Evolutionary conservation across 805 yeast species (phyloP).

Genomic region (Candida piceae): DNA sequence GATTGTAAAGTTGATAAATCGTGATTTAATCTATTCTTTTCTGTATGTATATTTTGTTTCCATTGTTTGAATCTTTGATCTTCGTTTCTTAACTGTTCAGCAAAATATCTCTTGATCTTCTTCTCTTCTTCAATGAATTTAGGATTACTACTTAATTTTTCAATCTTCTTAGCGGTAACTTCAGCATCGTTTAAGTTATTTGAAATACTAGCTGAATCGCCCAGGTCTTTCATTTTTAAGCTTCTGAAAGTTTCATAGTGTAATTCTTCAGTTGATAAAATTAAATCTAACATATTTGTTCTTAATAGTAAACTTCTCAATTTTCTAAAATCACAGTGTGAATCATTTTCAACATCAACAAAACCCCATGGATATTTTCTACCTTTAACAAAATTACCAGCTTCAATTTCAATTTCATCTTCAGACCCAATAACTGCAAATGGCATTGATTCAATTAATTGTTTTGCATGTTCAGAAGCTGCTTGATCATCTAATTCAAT

Average conservation of each 20-base stretch:
- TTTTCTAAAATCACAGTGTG: slow-evolving; percentile 80
- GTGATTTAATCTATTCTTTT: slow-evolving; percentile 88
- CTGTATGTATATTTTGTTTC: slow-evolving; percentile 95
- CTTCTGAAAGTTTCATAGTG: slow-evolving; percentile 81
- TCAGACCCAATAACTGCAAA: slow-evolving; percentile 80
- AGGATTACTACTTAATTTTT: slow-evolving; percentile 60
- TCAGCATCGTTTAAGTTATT: too few relatives aligned
- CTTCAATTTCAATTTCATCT: slow-evolving; percentile 59
- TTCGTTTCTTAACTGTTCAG: slow-evolving; percentile 94
- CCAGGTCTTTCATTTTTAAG: slow-evolving; percentile 50
- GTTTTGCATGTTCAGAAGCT: slow-evolving; percentile 74
- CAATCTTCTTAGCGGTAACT: slow-evolving; percentile 32
- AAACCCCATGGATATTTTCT: slow-evolving; percentile 90
- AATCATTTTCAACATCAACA: slow-evolving; percentile 82
- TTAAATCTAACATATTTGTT: slow-evolving; percentile 78
- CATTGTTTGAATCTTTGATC: slow-evolving; percentile 97
- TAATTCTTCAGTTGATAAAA: slow-evolving; percentile 71
- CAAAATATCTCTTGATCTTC: slow-evolving; percentile 86
- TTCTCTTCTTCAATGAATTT: slow-evolving; percentile 96
- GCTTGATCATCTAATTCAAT: slow-evolving; percentile 71
- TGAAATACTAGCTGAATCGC: slow-evolving; percentile 6
- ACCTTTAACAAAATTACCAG: slow-evolving; percentile 66
- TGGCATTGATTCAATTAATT: slow-evolving; percentile 79
- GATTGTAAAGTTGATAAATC: slow-evolving; percentile 87
- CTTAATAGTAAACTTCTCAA: slow-evolving; percentile 74